These are phyloP conservation scores for Yamadazyma jaroonii DNA, from an alignment of 1,139 yeast genomes.

Conservation along the genomic window DNA sequence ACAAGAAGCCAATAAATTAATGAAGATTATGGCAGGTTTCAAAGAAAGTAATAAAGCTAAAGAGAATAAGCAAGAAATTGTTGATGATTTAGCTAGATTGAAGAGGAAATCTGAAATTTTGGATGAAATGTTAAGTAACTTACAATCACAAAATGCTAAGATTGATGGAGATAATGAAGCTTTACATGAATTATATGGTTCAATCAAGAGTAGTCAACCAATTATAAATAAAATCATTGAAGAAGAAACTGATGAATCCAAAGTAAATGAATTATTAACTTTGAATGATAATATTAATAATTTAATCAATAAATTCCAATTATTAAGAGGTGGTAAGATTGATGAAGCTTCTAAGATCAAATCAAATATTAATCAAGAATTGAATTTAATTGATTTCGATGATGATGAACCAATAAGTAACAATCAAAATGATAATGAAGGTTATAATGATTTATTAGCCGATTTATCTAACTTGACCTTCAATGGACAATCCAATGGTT, in stretches of 20 bases:
- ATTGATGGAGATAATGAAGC: slow-evolving; percentile 67
- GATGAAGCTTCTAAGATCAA: slow-evolving; percentile 59
- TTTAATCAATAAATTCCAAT: slow-evolving; percentile 63
- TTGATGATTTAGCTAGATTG: slow-evolving; percentile 81
- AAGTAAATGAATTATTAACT: slow-evolving; percentile 62
- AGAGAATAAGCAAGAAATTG: slow-evolving; percentile 68
- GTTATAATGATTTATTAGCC: slow-evolving; percentile 65
- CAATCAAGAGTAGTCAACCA: slow-evolving; percentile 84
- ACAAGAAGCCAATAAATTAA: slow-evolving; percentile 91
- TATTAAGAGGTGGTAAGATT: slow-evolving; percentile 63
- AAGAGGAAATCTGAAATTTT: slow-evolving; percentile 87
- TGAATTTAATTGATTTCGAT: slow-evolving; percentile 77
- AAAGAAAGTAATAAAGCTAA: slow-evolving; percentile 71
- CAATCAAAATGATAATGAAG: slow-evolving; percentile 43
- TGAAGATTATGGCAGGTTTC: slow-evolving; percentile 98
- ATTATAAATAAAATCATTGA: slow-evolving; percentile 82
- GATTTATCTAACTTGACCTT: slow-evolving; percentile 66
- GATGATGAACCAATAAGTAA: slow-evolving; percentile 48
- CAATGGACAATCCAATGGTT: slow-evolving; percentile 11
- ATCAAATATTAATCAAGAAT: slow-evolving; percentile 37
- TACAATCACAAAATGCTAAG: slow-evolving; percentile 42
- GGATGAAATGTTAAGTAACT: slow-evolving; percentile 76
- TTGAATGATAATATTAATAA: slow-evolving; percentile 78
- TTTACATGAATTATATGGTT: slow-evolving; percentile 68
- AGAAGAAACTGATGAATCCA: slow-evolving; percentile 51